A percentile compares a stretch with the other conserved stretches of the same genome.
Evolutionary conservation across 352 stramenopile genomes (phyloP).

Genomic region (Globisporangium polare): DNA sequence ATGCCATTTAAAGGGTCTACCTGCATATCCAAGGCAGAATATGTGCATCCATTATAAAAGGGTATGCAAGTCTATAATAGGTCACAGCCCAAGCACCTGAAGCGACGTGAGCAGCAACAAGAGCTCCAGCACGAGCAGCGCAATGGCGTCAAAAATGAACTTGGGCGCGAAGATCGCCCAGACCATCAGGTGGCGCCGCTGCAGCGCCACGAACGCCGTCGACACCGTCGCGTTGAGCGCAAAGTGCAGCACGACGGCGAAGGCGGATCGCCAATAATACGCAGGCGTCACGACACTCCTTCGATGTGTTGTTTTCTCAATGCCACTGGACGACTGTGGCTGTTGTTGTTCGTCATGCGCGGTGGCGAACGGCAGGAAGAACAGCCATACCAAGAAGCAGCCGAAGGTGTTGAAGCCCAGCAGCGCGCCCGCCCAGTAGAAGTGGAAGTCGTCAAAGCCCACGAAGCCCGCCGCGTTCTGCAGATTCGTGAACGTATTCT

Average conservation of each 20-base stretch:
- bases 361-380: slow-evolving; percentile 35
- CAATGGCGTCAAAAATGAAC: slow-evolving; percentile 82
- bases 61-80: too few relatives aligned
- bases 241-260: slow-evolving; percentile 41
- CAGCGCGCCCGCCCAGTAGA: slow-evolving; percentile 65
- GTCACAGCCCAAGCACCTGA: neutral
- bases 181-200: slow-evolving; percentile 90
- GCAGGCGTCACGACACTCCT: neutral
- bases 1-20: neutral
- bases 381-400: slow-evolving; percentile 43
- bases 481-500: slow-evolving; percentile 88
- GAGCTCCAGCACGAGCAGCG: slow-evolving; percentile 49
- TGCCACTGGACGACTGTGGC: neutral
- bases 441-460: slow-evolving; percentile 84
- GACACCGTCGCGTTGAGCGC: slow-evolving; percentile 60
- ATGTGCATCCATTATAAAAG: neutral
- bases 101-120: slow-evolving; percentile 38
- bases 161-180: slow-evolving; percentile 92
- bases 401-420: slow-evolving; percentile 89
- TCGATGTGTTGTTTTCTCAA: neutral
- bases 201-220: slow-evolving; percentile 78
- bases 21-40: neutral
- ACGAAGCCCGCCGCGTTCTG: slow-evolving; percentile 89
- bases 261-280: slow-evolving; percentile 16
- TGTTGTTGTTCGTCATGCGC: neutral